Evolutionary conservation across 2,329 filamentous ascomycete genomes (phyloP).

Genomic region (Neofusicoccum kwambonambiense): DNA sequence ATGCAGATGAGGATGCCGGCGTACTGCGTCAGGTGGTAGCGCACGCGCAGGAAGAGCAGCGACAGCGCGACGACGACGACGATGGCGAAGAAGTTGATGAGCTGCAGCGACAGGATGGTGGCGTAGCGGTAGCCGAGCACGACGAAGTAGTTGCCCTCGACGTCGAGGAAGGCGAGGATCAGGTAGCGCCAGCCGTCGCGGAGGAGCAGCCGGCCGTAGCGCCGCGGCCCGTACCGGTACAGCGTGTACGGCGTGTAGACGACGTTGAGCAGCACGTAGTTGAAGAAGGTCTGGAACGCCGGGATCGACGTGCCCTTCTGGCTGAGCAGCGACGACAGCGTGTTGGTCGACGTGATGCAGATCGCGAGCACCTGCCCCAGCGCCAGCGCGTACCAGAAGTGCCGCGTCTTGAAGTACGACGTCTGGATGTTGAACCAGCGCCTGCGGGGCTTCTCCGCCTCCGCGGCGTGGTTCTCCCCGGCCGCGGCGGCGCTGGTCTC

Average conservation of each 20-base stretch:
- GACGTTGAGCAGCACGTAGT: constrained; percentile 79
- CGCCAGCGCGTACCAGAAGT: constrained; percentile 19
- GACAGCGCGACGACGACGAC: constrained; percentile 86
- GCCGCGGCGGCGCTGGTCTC: neutral
- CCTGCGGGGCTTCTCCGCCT: neutral
- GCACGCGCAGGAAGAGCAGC: constrained; percentile 77
- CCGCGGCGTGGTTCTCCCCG: neutral
- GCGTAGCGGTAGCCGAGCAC: constrained; percentile 92
- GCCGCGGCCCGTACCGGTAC: constrained; percentile 72
- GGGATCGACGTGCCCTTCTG: constrained; percentile 72
- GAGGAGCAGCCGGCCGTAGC: constrained; percentile 62
- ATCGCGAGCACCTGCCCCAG: constrained; percentile 71
- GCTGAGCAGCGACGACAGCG: constrained; percentile 75
- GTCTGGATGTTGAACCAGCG: constrained; percentile 8
- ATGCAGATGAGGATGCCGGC: constrained; percentile 85
- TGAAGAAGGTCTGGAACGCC: constrained; percentile 94
- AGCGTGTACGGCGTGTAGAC: constrained; percentile 81
- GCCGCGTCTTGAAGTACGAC: constrained; percentile 17
- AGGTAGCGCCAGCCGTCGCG: constrained; percentile 90
- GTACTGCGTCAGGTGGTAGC: constrained; percentile 86
- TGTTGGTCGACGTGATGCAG: constrained; percentile 90
- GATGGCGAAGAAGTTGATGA: constrained; percentile 99
- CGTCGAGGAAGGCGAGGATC: constrained; percentile 88
- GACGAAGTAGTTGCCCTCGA: constrained; percentile 97
- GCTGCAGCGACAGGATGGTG: constrained; percentile 85